Evolutionary conservation across 1,139 yeast genomes (phyloP), one percentile per base, ranked within the genome.

Genomic region (Tardiomyces digboiensis): DNA sequence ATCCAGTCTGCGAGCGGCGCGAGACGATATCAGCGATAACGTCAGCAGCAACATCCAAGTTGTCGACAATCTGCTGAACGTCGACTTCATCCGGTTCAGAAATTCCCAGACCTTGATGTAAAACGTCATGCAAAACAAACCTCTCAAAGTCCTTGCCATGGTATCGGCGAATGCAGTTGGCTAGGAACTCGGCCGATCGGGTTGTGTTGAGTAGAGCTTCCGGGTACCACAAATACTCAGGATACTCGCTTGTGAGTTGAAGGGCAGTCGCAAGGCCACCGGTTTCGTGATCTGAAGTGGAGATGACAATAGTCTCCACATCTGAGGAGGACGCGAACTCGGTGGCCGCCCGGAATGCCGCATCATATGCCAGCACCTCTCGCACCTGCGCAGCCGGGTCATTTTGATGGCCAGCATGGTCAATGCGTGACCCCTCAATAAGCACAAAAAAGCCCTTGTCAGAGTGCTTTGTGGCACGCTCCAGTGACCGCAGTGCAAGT

Each of bases 251-350:
- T 7, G 78, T 61, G 20, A 82, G 65, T 66, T 87, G 95, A 65
- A 86, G 76, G 1, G 93, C 86, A 41, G 83, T 73, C 21, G 78
- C 78, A 53, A 87, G 69, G 2, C 95, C 96, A 50, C 96, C 96
- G 38, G 95, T 87, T 61, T 87, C 96, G 64, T 87, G 96, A 60
- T 87, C 95, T 21, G 91, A 81, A 2, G 95, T 85, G 21, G 88
- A 76, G 39, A 87, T 67, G 36, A 85, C 74, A 41, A 82, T 71
- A 0, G 95, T 86, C 50, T 85, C 94, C 16, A 74, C 76, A 41
- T 80, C 82, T 3, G 81, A 59, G 6, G 70, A 56, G 49, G 80
- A 75, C 36, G 82, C 84, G 59, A 76, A 85, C 39, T 82, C 76
- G 43, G 75, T 60, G 2, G 81, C 94, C 7, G 82, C 80, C 51